These are phyloP conservation scores for Saccharomyces uvarum DNA, from an alignment of 1,139 yeast genomes.

Conservation along the genomic window DNA sequence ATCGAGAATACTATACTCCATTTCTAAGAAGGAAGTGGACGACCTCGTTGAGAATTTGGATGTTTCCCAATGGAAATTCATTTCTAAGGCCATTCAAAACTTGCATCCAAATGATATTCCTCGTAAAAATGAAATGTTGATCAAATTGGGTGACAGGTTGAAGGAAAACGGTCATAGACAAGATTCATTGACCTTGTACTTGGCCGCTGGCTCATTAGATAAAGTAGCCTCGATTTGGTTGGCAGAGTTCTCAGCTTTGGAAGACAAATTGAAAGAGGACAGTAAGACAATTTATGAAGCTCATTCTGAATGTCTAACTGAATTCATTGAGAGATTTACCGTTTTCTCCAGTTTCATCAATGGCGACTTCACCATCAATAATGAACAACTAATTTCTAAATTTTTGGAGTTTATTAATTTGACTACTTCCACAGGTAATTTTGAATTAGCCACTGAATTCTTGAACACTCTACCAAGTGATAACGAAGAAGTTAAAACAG, in stretches of 20 bases:
- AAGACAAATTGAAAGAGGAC: conserved; percentile 41
- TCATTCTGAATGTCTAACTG: conserved; percentile 71
- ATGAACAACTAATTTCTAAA: conserved; percentile 33
- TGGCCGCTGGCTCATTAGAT: conserved; percentile 76
- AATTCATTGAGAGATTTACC: conserved; percentile 76
- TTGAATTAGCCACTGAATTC: conserved; percentile 69
- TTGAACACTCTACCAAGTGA: conserved; percentile 64
- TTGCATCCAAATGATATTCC: conserved; percentile 40
- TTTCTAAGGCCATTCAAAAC: conserved; percentile 62
- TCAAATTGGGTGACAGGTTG: conserved; percentile 68
- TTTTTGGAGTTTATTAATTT: conserved; percentile 65
- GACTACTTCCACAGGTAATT: conserved; percentile 76
- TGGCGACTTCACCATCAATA: conserved; percentile 32
- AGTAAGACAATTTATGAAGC: conserved; percentile 58
- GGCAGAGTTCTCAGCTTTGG: conserved; percentile 57
- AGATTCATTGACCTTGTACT: conserved; percentile 68
- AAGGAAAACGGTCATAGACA: conserved; percentile 48
- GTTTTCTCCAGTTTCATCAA: conserved; percentile 60
- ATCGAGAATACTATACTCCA: conserved; percentile 66
- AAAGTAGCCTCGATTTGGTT: conserved; percentile 81
- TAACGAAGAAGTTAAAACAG: conserved; percentile 51
- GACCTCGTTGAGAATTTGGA: conserved; percentile 77
- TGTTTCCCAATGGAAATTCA: conserved; percentile 73
- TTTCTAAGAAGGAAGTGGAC: conserved; percentile 50
- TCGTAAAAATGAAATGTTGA: conserved; percentile 47